A percentile compares a stretch with the other conserved stretches of the same genome.
These are phyloP conservation scores for Ustilago hordei DNA, from an alignment of 1,284 basidiomycete genomes.

Conservation along the genomic window DNA sequence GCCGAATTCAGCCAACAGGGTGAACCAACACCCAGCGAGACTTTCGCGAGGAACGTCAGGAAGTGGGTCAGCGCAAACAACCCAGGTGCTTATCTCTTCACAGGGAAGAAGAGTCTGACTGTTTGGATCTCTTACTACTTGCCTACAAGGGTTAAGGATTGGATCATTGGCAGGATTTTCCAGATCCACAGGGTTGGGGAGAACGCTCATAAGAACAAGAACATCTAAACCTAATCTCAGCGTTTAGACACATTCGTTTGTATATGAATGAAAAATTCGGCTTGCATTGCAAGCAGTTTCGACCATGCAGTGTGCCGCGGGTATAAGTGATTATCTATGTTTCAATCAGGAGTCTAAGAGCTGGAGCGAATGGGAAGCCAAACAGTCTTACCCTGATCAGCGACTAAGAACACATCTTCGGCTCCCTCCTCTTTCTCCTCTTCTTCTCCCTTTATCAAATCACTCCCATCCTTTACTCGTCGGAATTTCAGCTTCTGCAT, in stretches of 20 bases:
- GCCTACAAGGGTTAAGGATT: conserved; percentile 49
- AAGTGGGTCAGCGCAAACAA: conserved; percentile 12
- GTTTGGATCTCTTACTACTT: conserved; percentile 56
- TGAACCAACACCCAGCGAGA: conserved; percentile 52
- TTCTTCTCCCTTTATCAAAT: conserved; percentile 11
- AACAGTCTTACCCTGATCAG: conserved; percentile 59
- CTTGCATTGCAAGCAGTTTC: background rate
- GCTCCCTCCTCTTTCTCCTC: conserved; percentile 7
- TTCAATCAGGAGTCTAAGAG: background rate
- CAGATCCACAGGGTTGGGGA: conserved; percentile 37
- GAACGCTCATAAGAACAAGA: conserved; percentile 41
- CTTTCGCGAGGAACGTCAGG: conserved; percentile 49
- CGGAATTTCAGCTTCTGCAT: conserved; percentile 23
- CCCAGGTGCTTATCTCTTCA: conserved; percentile 54
- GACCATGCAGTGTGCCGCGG: background rate
- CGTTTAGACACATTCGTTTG: background rate
- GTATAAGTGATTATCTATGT: conserved; percentile 3
- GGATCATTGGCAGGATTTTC: conserved; percentile 46
- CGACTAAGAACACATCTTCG: conserved; percentile 56
- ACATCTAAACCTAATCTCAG: conserved; percentile 16
- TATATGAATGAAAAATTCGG: background rate
- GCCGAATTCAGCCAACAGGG: conserved; percentile 56
- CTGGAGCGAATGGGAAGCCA: conserved; percentile 42
- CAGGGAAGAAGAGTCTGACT: conserved; percentile 42
- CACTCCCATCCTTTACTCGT: conserved; percentile 20